These are phyloP conservation scores for Arabidopsis suecica DNA, from an alignment of 345 rosid genomes.

Conservation along the genomic window DNA sequence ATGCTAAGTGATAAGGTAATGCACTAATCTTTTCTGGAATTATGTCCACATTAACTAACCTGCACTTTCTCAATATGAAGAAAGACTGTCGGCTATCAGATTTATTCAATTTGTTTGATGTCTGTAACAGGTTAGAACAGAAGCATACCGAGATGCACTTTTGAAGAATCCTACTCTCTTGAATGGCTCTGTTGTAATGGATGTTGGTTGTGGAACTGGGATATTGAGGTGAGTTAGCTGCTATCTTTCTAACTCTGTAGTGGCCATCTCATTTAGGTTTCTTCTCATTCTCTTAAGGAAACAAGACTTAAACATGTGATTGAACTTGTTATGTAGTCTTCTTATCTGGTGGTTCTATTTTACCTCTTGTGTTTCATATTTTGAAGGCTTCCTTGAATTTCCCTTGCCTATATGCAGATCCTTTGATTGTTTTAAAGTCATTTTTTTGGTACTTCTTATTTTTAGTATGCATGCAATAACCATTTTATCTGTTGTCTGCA, in stretches of 20 bases:
- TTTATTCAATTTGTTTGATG: slow-evolving; percentile 20
- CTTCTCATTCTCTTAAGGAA: slow-evolving; percentile 9
- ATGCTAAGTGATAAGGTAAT: slow-evolving; percentile 92
- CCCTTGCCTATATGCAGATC: slow-evolving; percentile 2
- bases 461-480: slow-evolving; percentile 11
- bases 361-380: not conserved
- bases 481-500: slow-evolving; percentile 39
- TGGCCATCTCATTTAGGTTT: slow-evolving; percentile 7
- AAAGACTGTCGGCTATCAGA: slow-evolving; percentile 12
- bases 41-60: slow-evolving; percentile 12
- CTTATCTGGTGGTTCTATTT: slow-evolving; percentile 6
- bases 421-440: slow-evolving; percentile 8
- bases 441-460: not conserved
- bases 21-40: slow-evolving; percentile 3
- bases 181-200: slow-evolving; percentile 84
- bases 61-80: slow-evolving; percentile 1
- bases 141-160: slow-evolving; percentile 82
- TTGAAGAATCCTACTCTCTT: slow-evolving; percentile 81
- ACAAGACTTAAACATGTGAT: not conserved
- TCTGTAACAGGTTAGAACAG: slow-evolving; percentile 77
- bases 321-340: slow-evolving; percentile 11
- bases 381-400: not conserved
- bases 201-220: slow-evolving; percentile 99
- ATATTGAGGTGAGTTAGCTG: slow-evolving; percentile 65
- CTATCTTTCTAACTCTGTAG: slow-evolving; percentile 8